Base-by-base conservation (phyloP, 306 rosid species). In the Rosa rugosa region DNA sequence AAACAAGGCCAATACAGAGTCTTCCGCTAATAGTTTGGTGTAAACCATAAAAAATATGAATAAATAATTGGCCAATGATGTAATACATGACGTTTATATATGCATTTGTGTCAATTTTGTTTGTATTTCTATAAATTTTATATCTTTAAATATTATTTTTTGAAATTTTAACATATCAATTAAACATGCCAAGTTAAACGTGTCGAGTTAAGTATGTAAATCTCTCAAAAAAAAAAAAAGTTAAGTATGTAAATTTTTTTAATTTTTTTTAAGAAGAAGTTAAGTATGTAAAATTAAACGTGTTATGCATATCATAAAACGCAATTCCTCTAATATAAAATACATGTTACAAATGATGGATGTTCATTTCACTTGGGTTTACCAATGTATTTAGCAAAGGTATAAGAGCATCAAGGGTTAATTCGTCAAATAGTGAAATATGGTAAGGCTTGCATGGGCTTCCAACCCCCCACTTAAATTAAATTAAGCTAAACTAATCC, bases 51-150 rank as follows among this genome's bases (percentile, higher is more conserved):
- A 6, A 54, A 2, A 6, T 7, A 54, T 7, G 11, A 54, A 18
- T 20, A 53, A 2, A 22, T 3, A n/a, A n/a, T 8, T 0, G 5
- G 2, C 3, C 0, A 54, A 20, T 54, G 0, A 7, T 0, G 25
- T 7, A 42, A 54, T 54, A 7, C 0, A 0, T 20, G 10, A 53
- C 23, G 13, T 56, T n/a, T 56, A 56, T 9, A 8, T 56, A 56
- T 18, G 23, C 54, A 14, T 49, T 49, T 0, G 7, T 49, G 2
- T 14, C 2, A 0, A 0, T 6, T 16, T 53, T 53, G 5, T 18
- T 20, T 18, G 16, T 5, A 50, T 5, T 50, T 20, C 0, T 1
- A 1, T 6, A 53, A 18, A 6, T 20, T 56, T n/a, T 56, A 0
- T 31, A 31, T 31, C 3, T 4, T 0, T 49, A 11, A n/a, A n/a